Evolutionary conservation across 2,329 filamentous ascomycete species (phyloP), one percentile per base, ranked within the genome.

Genomic region (Neofusicoccum kwambonambiense): DNA sequence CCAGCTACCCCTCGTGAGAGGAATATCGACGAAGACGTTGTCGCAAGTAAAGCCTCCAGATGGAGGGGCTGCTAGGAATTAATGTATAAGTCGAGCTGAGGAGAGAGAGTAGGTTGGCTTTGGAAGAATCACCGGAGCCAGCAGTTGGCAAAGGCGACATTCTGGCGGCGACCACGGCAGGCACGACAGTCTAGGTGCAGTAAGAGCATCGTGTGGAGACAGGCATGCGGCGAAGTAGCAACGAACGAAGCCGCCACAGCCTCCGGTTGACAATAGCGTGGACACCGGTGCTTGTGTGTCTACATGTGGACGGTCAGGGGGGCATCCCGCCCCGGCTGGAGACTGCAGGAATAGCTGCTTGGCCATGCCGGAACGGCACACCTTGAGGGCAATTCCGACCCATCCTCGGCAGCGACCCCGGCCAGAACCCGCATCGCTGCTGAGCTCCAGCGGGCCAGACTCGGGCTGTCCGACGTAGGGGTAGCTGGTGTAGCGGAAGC

Each of bases 1-100:
- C 71, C 74, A 47, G 80, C 80, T 66, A 82, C 78, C 62, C 76
- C 79, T 62, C 79, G 71, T 27, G 80, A 82, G 57, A 83, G 74
- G 63, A 81, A 73, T 41, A 82, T 82, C 66, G 81, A 77, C 52
- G 79, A 82, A 77, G 81, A 80, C 80, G 79, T 82, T 34, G 69
- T 80, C 60, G 61, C 51, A 11, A 50, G 17, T 19, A 13, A 35
- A 11, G n/a, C 61, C 49, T 37, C 37, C 22, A 19, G 39, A 13
- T 19, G 27, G n/a, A 35, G 44, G 41, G 17, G n/a, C n/a, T 11
- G 49, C 15, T 35, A 17, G 39, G 61, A 45, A 63, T 27, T 19
- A 31, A 39, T 17, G 27, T 15, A 35, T 52, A n/a, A n/a, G 19
- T 22, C 17, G 37, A n/a, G 41, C 22, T 6, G 27, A 58, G 54